These are phyloP conservation scores for Clarireedia sp. DNA, from an alignment of 2,329 filamentous ascomycete genomes.

Conservation along the genomic window DNA sequence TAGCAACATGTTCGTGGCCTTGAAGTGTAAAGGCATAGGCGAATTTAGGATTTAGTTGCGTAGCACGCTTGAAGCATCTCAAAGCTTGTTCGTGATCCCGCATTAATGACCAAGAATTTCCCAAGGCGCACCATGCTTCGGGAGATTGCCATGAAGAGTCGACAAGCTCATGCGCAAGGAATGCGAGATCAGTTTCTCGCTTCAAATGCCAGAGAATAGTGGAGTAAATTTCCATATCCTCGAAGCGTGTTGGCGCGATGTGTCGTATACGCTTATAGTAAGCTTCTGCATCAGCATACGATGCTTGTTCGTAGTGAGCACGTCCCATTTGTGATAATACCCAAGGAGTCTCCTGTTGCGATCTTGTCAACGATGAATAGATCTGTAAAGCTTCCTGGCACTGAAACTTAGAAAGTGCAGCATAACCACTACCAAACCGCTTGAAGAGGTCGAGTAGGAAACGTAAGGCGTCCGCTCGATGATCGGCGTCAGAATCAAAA, in stretches of 20 bases:
- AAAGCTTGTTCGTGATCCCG: constrained; percentile 92
- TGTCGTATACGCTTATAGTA: constrained; percentile 74
- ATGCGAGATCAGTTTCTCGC: constrained; percentile 82
- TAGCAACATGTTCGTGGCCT: constrained; percentile 89
- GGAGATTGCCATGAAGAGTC: constrained; percentile 83
- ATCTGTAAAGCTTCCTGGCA: constrained; percentile 68
- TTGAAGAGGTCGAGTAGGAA: constrained; percentile 74
- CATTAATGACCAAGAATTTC: constrained; percentile 88
- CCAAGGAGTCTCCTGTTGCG: constrained; percentile 87
- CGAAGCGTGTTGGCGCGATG: constrained; percentile 71
- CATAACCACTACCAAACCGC: constrained; percentile 75
- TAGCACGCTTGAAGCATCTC: constrained; percentile 88
- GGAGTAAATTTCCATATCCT: constrained; percentile 97
- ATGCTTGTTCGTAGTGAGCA: constrained; percentile 82
- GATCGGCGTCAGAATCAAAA: constrained; percentile 45
- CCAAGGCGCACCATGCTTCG: constrained; percentile 91
- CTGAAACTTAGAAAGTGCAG: constrained; percentile 69
- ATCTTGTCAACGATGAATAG: constrained; percentile 61
- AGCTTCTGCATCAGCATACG: constrained; percentile 79
- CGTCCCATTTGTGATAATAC: constrained; percentile 85
- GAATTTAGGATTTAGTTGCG: constrained; percentile 81
- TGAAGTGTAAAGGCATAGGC: constrained; percentile 94
- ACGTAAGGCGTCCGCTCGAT: constrained; percentile 66
- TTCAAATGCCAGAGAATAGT: constrained; percentile 99
- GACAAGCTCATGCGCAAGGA: constrained; percentile 82